Evolutionary conservation across 768 basidiomycete species (phyloP).

Genomic region (Boletales sp.): DNA sequence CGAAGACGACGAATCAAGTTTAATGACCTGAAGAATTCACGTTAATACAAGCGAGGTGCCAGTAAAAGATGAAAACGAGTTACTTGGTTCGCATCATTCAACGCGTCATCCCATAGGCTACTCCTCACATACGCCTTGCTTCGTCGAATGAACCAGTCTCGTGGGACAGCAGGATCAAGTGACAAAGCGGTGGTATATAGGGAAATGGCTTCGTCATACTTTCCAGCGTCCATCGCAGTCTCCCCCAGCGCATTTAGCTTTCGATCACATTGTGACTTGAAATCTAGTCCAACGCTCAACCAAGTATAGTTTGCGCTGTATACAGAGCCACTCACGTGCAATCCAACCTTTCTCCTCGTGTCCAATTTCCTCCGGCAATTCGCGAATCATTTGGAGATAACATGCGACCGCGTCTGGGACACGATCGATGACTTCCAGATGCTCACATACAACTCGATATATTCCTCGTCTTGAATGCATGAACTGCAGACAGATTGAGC

Average conservation of each 20-base stretch:
- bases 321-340: not conserved
- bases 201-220: not conserved
- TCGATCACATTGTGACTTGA: no score
- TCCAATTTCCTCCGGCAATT: not conserved
- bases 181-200: not conserved
- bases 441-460: not conserved
- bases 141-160: constrained; percentile 6
- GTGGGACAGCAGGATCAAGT: no score
- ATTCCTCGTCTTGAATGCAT: not conserved
- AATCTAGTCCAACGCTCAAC: no score
- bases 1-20: no score
- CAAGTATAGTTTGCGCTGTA: no score
- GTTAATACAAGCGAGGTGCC: no score
- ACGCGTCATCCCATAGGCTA: constrained; percentile 4
- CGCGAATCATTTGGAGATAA: not conserved
- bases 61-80: not conserved
- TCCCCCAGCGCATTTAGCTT: no score
- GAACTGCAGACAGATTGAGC: not conserved
- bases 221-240: not conserved
- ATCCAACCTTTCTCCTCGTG: not conserved
- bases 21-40: no score
- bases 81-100: constrained; percentile 8
- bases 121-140: constrained; percentile 2
- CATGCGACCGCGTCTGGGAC: not conserved
- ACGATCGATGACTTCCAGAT: not conserved